Evolutionary conservation across 177 flowering plant species (phyloP).

Genomic region (Tripterygium wilfordii): DNA sequence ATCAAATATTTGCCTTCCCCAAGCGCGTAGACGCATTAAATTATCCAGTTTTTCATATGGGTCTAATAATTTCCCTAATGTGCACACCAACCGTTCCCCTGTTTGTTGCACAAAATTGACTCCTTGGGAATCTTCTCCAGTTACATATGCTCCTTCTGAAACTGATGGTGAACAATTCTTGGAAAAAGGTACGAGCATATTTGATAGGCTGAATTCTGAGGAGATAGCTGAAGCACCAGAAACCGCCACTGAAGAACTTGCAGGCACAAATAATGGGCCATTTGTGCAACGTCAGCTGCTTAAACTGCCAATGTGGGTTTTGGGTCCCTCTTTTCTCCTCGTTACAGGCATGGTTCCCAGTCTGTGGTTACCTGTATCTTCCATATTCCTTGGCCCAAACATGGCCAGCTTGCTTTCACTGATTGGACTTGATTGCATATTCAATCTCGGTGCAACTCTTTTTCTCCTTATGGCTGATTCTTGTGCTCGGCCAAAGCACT

Average conservation of each 20-base stretch:
- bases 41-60: too few species aligned
- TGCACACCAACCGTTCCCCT: conserved; percentile 15
- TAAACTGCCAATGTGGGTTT: conserved; percentile 86
- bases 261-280: conserved; percentile 17
- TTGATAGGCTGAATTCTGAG: conserved; percentile 46
- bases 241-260: conserved; percentile 8
- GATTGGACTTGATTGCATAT: conserved; percentile 81
- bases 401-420: conserved; percentile 79
- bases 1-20: too few species aligned
- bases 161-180: conserved; percentile 16
- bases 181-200: conserved; percentile 33
- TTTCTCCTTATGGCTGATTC: conserved; percentile 93
- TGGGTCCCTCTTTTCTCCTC: conserved; percentile 75
- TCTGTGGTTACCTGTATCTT: conserved; percentile 77
- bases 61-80: conserved; percentile 10
- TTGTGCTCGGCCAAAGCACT: conserved; percentile 53
- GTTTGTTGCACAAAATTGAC: conserved; percentile 44
- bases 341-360: conserved; percentile 83
- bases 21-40: not conserved
- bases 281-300: conserved; percentile 28
- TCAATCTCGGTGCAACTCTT: conserved; percentile 78
- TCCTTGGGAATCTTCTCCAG: conserved; percentile 69
- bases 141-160: conserved; percentile 42
- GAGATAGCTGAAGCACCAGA: conserved; percentile 20
- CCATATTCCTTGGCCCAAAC: conserved; percentile 83